Evolutionary conservation across 2,329 filamentous ascomycete species (phyloP).

Genomic region (Scedosporium aurantiacum): DNA sequence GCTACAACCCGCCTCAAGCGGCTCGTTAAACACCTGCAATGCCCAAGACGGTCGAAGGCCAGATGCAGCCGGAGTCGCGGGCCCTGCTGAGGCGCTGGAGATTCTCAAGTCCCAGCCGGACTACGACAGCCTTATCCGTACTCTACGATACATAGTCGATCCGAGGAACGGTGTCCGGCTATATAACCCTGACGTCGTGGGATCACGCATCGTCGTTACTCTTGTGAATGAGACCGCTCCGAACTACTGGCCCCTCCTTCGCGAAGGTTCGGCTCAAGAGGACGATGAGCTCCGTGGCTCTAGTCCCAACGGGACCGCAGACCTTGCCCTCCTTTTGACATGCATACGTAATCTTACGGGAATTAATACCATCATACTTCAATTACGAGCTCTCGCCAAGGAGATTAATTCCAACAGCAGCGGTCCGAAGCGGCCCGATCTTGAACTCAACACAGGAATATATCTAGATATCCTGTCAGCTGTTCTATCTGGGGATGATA

Average conservation of each 20-base stretch:
- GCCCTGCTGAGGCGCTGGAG: conserved; percentile 43
- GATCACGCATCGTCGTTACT: conserved; percentile 55
- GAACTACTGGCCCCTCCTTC: conserved; percentile 66
- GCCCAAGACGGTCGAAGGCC: not conserved
- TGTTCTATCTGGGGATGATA: conserved; percentile 22
- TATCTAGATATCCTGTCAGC: conserved; percentile 31
- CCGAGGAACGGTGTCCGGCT: conserved; percentile 15
- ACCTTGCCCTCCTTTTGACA: conserved; percentile 41
- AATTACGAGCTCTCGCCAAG: conserved; percentile 51
- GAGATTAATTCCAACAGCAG: conserved; percentile 30
- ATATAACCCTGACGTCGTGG: conserved; percentile 2
- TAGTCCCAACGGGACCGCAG: conserved; percentile 16
- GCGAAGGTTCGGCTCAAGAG: conserved; percentile 26
- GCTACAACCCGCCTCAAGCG: conserved; percentile 6
- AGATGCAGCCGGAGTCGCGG: not conserved
- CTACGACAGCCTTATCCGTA: conserved; percentile 40
- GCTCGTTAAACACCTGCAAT: too few species aligned
- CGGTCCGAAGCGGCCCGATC: conserved; percentile 27
- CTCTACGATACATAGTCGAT: conserved; percentile 40
- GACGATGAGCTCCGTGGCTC: conserved; percentile 7
- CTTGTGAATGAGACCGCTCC: conserved; percentile 66
- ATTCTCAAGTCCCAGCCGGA: conserved; percentile 51
- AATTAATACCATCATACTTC: conserved; percentile 64
- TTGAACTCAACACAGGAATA: conserved; percentile 30
- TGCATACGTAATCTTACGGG: conserved; percentile 67